Conservation (phyloP, 176 grass and related monocot genomes). For the Microstegium vimineum region DNA sequence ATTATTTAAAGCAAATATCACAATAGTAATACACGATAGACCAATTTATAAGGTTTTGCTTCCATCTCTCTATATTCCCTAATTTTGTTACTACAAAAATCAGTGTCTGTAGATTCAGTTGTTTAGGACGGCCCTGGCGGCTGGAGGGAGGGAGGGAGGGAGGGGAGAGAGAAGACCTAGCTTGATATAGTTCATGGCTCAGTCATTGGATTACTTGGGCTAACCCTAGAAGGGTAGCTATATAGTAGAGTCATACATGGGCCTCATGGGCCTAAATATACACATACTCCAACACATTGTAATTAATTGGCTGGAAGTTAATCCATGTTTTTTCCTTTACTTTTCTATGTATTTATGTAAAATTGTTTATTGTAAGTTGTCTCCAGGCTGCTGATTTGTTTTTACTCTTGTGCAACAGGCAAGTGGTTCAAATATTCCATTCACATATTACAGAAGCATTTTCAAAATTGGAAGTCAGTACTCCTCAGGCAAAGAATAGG, state of each 20-base stretch:
- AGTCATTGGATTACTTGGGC: no score
- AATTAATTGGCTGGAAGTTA: conserved; percentile 12
- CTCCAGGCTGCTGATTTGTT: background rate
- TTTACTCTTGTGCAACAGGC: conserved; percentile 48
- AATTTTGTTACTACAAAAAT: background rate
- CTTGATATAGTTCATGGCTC: no score
- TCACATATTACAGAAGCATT: conserved; percentile 92
- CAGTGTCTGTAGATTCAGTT: background rate
- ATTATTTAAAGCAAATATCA: background rate
- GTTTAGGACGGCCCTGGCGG: no score
- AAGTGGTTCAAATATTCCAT: conserved; percentile 99
- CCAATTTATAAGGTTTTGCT: background rate
- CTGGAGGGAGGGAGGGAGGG: no score
- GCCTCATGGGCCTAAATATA: no score
- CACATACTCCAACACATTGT: no score
- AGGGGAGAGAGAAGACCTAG: no score
- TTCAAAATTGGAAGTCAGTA: conserved; percentile 79
- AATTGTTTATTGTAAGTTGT: background rate
- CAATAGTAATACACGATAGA: background rate
- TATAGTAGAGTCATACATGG: no score
- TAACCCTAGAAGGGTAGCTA: no score
- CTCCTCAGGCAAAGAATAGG: conserved; percentile 90
- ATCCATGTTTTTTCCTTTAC: background rate
- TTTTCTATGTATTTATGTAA: background rate
- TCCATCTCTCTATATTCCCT: no score